Conservation (phyloP, 495 filamentous ascomycete species). For the Aspergillus olivimuriae region DNA sequence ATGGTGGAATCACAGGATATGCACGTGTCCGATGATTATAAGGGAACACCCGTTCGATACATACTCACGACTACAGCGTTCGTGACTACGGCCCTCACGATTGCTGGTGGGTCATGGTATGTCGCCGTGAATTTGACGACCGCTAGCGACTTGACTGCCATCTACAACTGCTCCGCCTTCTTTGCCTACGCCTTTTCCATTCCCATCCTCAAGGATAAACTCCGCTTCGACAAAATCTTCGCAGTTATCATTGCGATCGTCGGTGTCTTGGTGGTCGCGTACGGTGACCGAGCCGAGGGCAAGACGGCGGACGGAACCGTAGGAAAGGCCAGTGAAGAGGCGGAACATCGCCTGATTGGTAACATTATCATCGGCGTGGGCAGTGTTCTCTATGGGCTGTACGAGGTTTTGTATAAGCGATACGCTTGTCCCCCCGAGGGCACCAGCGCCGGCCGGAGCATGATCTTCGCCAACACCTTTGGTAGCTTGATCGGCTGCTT, state of each 20-base stretch:
- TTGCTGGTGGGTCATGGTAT: conserved; percentile 94
- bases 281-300: conserved; percentile 58
- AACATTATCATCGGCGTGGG: conserved; percentile 93
- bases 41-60: conserved; percentile 61
- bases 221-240: conserved; percentile 72
- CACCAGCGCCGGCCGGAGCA: conserved; percentile 67
- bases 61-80: conserved; percentile 71
- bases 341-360: conserved; percentile 59
- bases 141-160: conserved; percentile 87
- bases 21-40: conserved; percentile 40
- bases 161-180: conserved; percentile 98
- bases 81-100: conserved; percentile 78
- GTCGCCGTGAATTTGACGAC: conserved; percentile 89
- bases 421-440: conserved; percentile 90
- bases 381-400: conserved; percentile 89
- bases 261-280: conserved; percentile 87
- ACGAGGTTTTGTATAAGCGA: conserved; percentile 94
- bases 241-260: conserved; percentile 79
- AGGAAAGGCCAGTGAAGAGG: conserved; percentile 41
- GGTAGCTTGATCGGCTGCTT: conserved; percentile 79
- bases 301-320: conserved; percentile 47
- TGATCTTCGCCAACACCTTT: conserved; percentile 90
- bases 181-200: conserved; percentile 97
- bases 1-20: conserved; percentile 74
- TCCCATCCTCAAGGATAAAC: conserved; percentile 74